A percentile compares a stretch with the other conserved stretches of the same genome.
phyloP scores from a whole-genome alignment of 805 yeast species.

The Yamadazyma scolyti region DNA sequence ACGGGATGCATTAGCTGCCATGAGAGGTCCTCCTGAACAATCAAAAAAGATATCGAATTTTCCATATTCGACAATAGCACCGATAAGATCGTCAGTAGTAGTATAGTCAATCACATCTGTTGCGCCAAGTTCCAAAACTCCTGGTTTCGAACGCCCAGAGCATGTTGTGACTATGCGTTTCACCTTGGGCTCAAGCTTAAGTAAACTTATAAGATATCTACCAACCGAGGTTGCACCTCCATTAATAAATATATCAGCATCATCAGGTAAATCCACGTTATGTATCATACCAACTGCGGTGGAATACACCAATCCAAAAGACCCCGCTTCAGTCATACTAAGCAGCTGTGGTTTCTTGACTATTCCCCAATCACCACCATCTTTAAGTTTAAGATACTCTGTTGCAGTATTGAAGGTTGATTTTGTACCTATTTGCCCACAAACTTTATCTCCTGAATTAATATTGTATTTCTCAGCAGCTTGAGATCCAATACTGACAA shows the following conservation, averaged over 20 bases:
- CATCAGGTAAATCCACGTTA: conserved; percentile 27
- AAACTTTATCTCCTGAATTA: conserved; percentile 26
- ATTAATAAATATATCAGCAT: conserved; percentile 53
- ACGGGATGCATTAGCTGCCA: conserved; percentile 39
- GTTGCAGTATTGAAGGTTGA: conserved; percentile 37
- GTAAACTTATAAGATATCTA: conserved; percentile 49
- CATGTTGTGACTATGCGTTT: conserved; percentile 54
- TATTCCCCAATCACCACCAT: conserved; percentile 2
- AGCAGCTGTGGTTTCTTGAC: conserved; percentile 42
- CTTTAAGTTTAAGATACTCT: conserved; percentile 43
- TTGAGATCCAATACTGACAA: conserved; percentile 25
- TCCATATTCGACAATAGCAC: conserved; percentile 28
- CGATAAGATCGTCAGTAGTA: conserved; percentile 29
- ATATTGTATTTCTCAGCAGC: conserved; percentile 17
- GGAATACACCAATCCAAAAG: conserved; percentile 60
- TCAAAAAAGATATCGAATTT: conserved; percentile 64
- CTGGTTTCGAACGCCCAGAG: conserved; percentile 44
- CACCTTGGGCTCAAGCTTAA: conserved; percentile 40
- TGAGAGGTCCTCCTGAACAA: conserved; percentile 56
- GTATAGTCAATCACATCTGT: conserved; percentile 56
- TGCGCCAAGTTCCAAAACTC: conserved; percentile 53
- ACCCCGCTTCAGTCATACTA: conserved; percentile 55
- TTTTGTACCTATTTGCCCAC: conserved; percentile 18
- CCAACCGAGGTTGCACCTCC: conserved; percentile 81
- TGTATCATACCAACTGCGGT: conserved; percentile 52